Percentiles rank a stretch among this genome's conserved stretches.
Evolutionary conservation across 257 asterid genomes (phyloP).

Genomic region (Coffea canephora): DNA sequence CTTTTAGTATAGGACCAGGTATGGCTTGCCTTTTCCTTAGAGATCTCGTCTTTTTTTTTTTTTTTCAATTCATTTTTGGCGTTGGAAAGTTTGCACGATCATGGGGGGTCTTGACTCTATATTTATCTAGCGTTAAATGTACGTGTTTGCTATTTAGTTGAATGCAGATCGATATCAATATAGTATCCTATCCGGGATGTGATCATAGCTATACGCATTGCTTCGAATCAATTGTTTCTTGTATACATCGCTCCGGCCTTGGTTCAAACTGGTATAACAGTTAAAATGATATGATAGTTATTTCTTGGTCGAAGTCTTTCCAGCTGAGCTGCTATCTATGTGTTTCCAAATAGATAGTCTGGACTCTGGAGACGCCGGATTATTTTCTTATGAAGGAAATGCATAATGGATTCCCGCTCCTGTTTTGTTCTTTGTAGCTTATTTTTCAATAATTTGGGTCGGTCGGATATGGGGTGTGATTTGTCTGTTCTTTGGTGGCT

Average conservation of each 20-base stretch:
- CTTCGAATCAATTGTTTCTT: not conserved
- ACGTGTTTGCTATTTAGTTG: not conserved
- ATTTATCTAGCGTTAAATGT: not conserved
- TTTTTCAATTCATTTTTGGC: not conserved
- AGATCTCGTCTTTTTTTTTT: not conserved
- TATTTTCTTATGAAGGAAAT: not conserved
- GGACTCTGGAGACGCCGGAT: no score
- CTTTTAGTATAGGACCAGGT: not conserved
- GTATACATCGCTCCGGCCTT: not conserved
- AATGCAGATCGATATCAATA: slow-evolving; percentile 2
- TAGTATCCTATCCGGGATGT: not conserved
- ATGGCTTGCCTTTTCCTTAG: not conserved
- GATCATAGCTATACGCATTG: not conserved
- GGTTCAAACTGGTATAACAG: not conserved
- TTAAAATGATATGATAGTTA: not conserved
- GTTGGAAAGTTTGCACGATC: not conserved
- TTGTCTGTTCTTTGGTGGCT: not conserved
- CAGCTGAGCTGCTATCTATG: not conserved
- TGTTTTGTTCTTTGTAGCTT: not conserved
- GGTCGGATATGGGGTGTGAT: not conserved
- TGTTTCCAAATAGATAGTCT: not conserved
- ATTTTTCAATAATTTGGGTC: not conserved
- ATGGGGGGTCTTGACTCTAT: not conserved
- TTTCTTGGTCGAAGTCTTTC: not conserved
- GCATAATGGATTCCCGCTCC: not conserved